Conservation (phyloP, 345 rosid species). For the Corchorus capsularis region DNA sequence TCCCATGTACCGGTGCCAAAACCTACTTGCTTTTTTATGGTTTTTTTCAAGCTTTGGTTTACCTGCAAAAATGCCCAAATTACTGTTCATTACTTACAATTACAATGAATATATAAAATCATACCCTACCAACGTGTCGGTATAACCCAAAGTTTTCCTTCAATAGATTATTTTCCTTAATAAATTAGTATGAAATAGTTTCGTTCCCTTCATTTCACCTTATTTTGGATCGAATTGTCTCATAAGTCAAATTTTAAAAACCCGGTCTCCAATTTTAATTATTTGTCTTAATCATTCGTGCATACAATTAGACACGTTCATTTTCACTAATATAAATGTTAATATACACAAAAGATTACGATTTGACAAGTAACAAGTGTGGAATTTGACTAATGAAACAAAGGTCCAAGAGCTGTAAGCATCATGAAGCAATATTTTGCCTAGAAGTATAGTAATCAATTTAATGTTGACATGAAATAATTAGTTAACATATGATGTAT, state of each 20-base stretch:
- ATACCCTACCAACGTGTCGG: not conserved
- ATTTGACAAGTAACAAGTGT: not conserved
- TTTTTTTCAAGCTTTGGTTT: constrained; percentile 10
- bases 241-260: not conserved
- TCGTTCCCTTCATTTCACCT: not conserved
- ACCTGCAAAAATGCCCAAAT: not conserved
- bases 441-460: not conserved
- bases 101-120: not conserved
- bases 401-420: not conserved
- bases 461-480: not conserved
- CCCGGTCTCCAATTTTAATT: not conserved
- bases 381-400: not conserved
- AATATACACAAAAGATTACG: not conserved
- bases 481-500: not conserved
- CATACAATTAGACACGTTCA: no score
- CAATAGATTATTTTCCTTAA: not conserved
- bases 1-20: not conserved
- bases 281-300: not conserved
- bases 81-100: not conserved
- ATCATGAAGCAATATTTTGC: not conserved
- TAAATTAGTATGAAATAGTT: no score
- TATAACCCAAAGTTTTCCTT: not conserved
- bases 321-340: no score
- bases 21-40: not conserved
- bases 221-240: not conserved